phyloP scores from a whole-genome alignment of 208 protist genomes.

The Acanthamoeba royreba region DNA sequence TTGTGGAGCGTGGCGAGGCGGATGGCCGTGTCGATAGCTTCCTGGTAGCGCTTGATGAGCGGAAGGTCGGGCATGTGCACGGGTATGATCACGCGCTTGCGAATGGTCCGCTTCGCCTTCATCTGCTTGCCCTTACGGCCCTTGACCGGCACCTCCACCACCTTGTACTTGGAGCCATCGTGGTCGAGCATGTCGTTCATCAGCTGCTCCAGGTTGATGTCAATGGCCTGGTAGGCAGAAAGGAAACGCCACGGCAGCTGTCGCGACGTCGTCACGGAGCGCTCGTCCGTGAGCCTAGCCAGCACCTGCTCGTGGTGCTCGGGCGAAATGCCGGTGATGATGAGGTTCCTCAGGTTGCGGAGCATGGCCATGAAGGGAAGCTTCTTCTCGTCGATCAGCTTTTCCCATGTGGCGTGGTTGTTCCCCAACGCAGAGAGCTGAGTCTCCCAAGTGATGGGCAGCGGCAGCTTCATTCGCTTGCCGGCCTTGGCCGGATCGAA shows the following conservation, averaged over 20 bases:
- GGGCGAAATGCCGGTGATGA: slow-evolving; percentile 78
- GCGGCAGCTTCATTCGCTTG: slow-evolving; percentile 89
- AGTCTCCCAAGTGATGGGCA: slow-evolving; percentile 91
- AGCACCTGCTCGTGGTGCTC: slow-evolving; percentile 76
- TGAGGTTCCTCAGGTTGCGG: slow-evolving; percentile 92
- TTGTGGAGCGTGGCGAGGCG: slow-evolving; percentile 85
- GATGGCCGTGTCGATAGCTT: slow-evolving; percentile 83
- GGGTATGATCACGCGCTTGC: slow-evolving; percentile 46
- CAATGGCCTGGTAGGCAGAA: slow-evolving; percentile 87
- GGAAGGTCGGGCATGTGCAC: slow-evolving; percentile 11
- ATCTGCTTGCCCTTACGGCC: neutral
- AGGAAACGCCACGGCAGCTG: slow-evolving; percentile 93
- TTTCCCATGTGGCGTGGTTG: slow-evolving; percentile 86
- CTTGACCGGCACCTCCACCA: neutral
- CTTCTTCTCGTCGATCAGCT: slow-evolving; percentile 82
- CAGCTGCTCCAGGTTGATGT: slow-evolving; percentile 5
- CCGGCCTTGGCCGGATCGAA: slow-evolving; percentile 83
- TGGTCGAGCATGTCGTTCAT: neutral
- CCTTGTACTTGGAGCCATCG: neutral
- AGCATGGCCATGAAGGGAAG: slow-evolving; percentile 95
- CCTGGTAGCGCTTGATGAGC: slow-evolving; percentile 72
- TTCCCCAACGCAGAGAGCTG: slow-evolving; percentile 86
- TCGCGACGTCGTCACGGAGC: slow-evolving; percentile 75
- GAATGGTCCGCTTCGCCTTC: neutral
- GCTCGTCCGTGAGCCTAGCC: slow-evolving; percentile 55